These are phyloP conservation scores for Aspergillus glaucus DNA, from an alignment of 2,329 filamentous ascomycete genomes.

Conservation along the genomic window DNA sequence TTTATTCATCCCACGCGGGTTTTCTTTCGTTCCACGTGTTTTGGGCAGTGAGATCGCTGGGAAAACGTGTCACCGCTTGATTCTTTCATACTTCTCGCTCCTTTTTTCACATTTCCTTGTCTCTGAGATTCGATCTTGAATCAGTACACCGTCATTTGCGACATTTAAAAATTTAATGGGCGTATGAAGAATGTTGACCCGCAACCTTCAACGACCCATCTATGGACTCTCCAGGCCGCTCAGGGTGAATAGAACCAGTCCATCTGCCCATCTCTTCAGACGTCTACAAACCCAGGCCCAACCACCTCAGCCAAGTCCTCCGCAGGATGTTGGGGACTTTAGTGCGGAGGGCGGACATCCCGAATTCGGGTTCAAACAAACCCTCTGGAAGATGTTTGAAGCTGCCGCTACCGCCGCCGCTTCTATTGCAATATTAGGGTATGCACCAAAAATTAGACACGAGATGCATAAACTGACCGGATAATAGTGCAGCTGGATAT, in stretches of 20 bases:
- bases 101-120: constrained; percentile 4
- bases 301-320: constrained; percentile 15
- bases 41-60: background rate
- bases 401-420: constrained; percentile 69
- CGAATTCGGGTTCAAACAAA: constrained; percentile 31
- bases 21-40: background rate
- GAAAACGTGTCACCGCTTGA: background rate
- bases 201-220: constrained; percentile 18
- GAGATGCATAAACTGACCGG: constrained; percentile 8
- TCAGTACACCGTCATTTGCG: background rate
- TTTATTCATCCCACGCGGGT: background rate
- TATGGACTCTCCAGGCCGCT: constrained; percentile 12
- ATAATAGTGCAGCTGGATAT: constrained; percentile 56
- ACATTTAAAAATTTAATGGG: background rate
- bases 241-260: constrained; percentile 7
- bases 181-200: constrained; percentile 15
- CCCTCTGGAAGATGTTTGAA: constrained; percentile 61
- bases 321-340: constrained; percentile 24
- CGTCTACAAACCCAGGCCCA: constrained; percentile 20
- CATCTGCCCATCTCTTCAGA: constrained; percentile 7
- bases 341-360: constrained; percentile 13
- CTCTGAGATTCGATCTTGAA: background rate
- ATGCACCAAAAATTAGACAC: constrained; percentile 13
- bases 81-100: constrained; percentile 4
- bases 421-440: constrained; percentile 64